Evolutionary conservation across 176 grass and related monocot species (phyloP), one percentile per base, ranked within the genome.

Genomic region (Paspalum vaginatum): DNA sequence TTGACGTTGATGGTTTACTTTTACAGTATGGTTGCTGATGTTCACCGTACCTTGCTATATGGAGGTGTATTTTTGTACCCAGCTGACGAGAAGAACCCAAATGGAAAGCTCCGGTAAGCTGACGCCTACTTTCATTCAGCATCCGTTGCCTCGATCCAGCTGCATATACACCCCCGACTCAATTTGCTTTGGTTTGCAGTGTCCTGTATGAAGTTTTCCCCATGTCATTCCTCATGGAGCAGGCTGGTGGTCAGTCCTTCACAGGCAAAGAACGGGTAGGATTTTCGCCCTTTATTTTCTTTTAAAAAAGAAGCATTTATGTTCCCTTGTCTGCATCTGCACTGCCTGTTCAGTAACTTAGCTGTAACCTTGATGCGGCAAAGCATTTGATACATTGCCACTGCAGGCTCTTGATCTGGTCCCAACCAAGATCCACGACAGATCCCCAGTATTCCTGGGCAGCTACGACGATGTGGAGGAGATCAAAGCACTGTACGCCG

Each of bases 161-260:
- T 85, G 24, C 78, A 81, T 72, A 26, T 8, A 46, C 15, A 61
- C 0, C 56, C 83, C 46, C 15, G 68, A 2, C 66, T 58, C 13
- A 40, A 46, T 59, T 67, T 88, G 17, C 52, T 74, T 46, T 61
- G 46, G n/a, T 38, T 86, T 69, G 16, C 81, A 99, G 96, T 80
- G 90, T 99, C 56, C 72, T 99, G n/a, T 99, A 99, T 86, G 93
- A 99, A 82, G 96, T 99, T 15, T 99, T 99, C 55, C 93, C 96
- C 9, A 99, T 99, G 96, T 99, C 96, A 64, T 99, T 93, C 68
- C 83, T 95, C n/a, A 93, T 99, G 86, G 93, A 99, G 77, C 76
- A 99, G 76, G 96, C 96, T 68, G 96, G 96, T 78, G 96, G 96
- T 38, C 96, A 99, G 74, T 70, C 90, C 68, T 99, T 99, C 81